phyloP scores from a whole-genome alignment of 108 stramenopile genomes.

The Thalassiosira profunda region DNA sequence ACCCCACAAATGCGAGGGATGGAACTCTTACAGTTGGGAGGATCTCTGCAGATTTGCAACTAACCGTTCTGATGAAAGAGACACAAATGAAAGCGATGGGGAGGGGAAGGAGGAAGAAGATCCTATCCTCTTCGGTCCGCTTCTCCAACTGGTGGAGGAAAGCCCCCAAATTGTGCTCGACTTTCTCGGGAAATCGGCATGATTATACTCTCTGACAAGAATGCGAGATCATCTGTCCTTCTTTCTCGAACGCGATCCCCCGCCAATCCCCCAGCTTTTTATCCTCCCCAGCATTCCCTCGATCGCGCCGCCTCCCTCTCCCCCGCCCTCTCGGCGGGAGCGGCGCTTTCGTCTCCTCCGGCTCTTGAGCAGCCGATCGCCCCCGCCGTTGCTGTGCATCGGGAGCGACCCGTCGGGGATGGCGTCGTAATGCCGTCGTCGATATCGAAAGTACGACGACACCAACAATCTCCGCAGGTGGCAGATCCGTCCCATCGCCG shows the following conservation, averaged over 20 bases:
- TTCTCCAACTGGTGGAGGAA: constrained; percentile 65
- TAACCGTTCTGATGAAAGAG: constrained; percentile 1
- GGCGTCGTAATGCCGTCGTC: constrained; percentile 44
- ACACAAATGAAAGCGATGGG: background rate
- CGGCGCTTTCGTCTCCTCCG: constrained; percentile 15
- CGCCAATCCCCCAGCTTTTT: constrained; percentile 14
- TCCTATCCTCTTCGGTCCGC: constrained; percentile 75
- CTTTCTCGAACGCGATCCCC: constrained; percentile 27
- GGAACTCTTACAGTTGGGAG: constrained; percentile 82
- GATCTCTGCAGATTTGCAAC: constrained; percentile 49
- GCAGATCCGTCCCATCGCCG: constrained; percentile 30
- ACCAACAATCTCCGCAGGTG: constrained; percentile 31
- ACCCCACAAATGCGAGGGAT: constrained; percentile 90
- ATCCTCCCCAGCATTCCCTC: constrained; percentile 28
- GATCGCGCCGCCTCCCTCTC: background rate
- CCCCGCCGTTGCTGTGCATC: constrained; percentile 8
- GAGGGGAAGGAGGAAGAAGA: background rate
- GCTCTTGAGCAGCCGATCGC: constrained; percentile 20
- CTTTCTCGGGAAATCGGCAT: constrained; percentile 43
- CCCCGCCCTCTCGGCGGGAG: too few relatives aligned
- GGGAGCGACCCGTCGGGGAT: constrained; percentile 29
- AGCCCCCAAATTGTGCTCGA: constrained; percentile 45
- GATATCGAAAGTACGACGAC: constrained; percentile 35
- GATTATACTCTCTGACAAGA: background rate
- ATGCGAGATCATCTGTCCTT: constrained; percentile 25